Evolutionary conservation across 352 stramenopile species (phyloP).

Genomic region (Plasmopara muralis): DNA sequence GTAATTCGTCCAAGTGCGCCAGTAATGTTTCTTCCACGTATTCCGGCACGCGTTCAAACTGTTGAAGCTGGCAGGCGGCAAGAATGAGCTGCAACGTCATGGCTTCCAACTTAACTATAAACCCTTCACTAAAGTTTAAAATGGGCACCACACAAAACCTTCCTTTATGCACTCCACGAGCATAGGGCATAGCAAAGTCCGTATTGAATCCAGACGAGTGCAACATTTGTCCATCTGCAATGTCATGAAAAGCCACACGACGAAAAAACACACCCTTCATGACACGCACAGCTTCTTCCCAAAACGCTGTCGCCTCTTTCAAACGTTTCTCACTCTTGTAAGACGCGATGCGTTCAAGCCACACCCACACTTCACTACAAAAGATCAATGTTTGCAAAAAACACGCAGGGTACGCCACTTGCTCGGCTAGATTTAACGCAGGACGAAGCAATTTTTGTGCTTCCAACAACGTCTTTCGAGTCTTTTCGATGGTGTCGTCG

Average conservation of each 20-base stretch:
- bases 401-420: constrained; percentile 48
- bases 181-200: constrained; percentile 24
- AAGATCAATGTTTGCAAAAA: constrained; percentile 58
- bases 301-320: constrained; percentile 70
- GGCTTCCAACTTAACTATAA: constrained; percentile 58
- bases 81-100: constrained; percentile 69
- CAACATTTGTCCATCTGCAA: constrained; percentile 23
- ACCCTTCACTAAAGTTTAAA: constrained; percentile 74
- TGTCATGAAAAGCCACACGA: constrained; percentile 60
- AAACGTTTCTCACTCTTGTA: constrained; percentile 75
- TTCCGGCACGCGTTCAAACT: constrained; percentile 66
- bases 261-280: constrained; percentile 76
- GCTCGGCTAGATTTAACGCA: constrained; percentile 55
- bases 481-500: constrained; percentile 56
- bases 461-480: constrained; percentile 51
- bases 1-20: constrained; percentile 62
- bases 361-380: constrained; percentile 69
- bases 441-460: constrained; percentile 59
- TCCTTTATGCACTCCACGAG: constrained; percentile 21
- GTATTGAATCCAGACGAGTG: constrained; percentile 26
- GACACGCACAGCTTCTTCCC: constrained; percentile 69
- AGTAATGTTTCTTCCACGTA: constrained; percentile 65
- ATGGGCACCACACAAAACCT: constrained; percentile 72
- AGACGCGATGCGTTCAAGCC: constrained; percentile 63
- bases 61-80: constrained; percentile 68